Evolutionary conservation across 148 eudicot genomes (phyloP).

Genomic region (Beta vulgaris): DNA sequence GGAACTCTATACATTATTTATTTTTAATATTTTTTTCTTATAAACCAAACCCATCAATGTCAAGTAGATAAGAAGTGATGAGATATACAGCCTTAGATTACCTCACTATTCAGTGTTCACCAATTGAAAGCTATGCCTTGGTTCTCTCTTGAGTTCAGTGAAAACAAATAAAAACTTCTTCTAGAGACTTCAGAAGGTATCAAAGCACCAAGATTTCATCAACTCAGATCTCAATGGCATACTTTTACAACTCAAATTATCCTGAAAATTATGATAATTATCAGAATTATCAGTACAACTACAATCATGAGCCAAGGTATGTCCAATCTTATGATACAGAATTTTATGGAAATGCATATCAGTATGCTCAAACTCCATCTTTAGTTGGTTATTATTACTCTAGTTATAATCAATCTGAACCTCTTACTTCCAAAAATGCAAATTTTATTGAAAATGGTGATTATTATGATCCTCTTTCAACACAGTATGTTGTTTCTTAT

Average conservation of each 20-base stretch:
- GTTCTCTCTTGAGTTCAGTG: neutral
- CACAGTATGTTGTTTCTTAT: conserved; percentile 32
- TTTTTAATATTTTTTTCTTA: too few relatives aligned
- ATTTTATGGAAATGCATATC: conserved; percentile 25
- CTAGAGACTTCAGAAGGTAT: neutral
- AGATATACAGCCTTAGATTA: neutral
- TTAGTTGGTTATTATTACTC: conserved; percentile 25
- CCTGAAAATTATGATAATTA: conserved; percentile 15
- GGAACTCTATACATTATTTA: too few relatives aligned
- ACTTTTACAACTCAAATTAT: conserved; percentile 21
- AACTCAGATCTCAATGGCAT: conserved; percentile 17
- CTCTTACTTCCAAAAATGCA: conserved; percentile 18
- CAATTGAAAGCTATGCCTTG: too few relatives aligned
- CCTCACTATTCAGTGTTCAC: too few relatives aligned
- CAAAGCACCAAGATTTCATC: neutral
- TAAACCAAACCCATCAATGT: neutral
- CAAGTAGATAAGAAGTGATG: conserved; percentile 12
- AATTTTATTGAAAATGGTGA: conserved; percentile 11
- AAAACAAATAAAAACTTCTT: neutral
- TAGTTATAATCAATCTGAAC: conserved; percentile 10
- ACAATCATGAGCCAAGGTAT: conserved; percentile 29
- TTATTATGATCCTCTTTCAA: conserved; percentile 22
- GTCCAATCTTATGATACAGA: conserved; percentile 20
- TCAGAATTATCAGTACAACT: conserved; percentile 17
- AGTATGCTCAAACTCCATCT: conserved; percentile 22